Conservation (phyloP, 805 yeast genomes). For the Saccharomycodes ludwigii region DNA sequence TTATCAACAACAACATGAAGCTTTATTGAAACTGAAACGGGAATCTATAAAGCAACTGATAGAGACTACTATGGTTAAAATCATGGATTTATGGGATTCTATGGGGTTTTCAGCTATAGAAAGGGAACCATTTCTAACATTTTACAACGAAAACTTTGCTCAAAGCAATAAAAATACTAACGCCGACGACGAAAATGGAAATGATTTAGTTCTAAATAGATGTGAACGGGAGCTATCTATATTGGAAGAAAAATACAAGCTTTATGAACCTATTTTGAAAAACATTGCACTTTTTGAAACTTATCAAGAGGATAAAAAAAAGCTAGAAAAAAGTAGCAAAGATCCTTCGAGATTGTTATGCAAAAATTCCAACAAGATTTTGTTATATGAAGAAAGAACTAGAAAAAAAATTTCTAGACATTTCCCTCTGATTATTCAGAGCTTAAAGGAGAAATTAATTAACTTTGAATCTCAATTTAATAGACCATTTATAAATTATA, state of each 20-base stretch:
- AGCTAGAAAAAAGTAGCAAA: conserved; percentile 55
- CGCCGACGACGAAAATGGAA: conserved; percentile 27
- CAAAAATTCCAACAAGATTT: conserved; percentile 64
- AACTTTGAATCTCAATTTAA: conserved; percentile 35
- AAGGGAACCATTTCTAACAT: conserved; percentile 33
- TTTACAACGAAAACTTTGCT: conserved; percentile 9
- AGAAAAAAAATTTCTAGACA: conserved; percentile 55
- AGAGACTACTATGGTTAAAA: conserved; percentile 42
- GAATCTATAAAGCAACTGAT: conserved; percentile 59
- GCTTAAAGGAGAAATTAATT: conserved; percentile 34
- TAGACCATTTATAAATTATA: conserved; percentile 18
- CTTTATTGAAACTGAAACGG: conserved; percentile 48
- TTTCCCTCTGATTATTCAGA: conserved; percentile 50
- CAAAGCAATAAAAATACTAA: conserved; percentile 7
- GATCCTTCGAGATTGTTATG: conserved; percentile 71
- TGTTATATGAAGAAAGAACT: conserved; percentile 68
- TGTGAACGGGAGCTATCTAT: conserved; percentile 52
- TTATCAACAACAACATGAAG: conserved; percentile 41
- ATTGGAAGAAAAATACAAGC: conserved; percentile 37
- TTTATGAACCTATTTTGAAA: conserved; percentile 42
- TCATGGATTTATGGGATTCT: conserved; percentile 48
- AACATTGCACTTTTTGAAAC: conserved; percentile 43
- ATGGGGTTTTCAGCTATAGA: conserved; percentile 47
- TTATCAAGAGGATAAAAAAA: conserved; percentile 45
- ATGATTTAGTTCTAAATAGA: conserved; percentile 45